phyloP scores from a whole-genome alignment of 345 rosid genomes.

The Theobroma cacao region DNA sequence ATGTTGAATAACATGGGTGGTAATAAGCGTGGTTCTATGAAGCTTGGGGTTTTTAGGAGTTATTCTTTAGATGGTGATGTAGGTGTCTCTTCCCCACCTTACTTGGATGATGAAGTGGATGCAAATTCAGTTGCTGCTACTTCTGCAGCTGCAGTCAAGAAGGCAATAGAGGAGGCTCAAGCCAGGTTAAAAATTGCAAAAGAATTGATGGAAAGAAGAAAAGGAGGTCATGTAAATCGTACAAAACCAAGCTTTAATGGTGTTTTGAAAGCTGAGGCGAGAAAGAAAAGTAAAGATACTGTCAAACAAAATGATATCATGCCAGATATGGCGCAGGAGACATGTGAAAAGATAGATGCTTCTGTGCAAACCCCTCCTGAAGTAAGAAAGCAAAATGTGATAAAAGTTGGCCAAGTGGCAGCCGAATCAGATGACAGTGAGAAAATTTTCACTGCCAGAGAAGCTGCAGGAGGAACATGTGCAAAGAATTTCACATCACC shows the following conservation, averaged over 20 bases:
- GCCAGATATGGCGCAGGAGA: conserved; percentile 30
- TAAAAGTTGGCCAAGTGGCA: conserved; percentile 19
- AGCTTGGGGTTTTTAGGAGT: conserved; percentile 31
- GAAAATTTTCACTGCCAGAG: conserved; percentile 13
- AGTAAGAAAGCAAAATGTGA: conserved; percentile 13
- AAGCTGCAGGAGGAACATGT: conserved; percentile 24
- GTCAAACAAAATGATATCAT: conserved; percentile 32
- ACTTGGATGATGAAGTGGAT: conserved; percentile 69
- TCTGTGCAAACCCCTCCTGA: conserved; percentile 22
- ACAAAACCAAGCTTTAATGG: conserved; percentile 36
- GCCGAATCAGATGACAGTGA: conserved; percentile 21
- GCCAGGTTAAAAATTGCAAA: conserved; percentile 70
- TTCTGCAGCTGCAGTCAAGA: conserved; percentile 84
- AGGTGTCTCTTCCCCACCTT: conserved; percentile 51
- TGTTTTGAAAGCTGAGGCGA: conserved; percentile 31
- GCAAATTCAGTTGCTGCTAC: conserved; percentile 75
- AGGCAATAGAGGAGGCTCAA: conserved; percentile 88
- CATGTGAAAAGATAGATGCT: conserved; percentile 16
- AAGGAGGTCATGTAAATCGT: conserved; percentile 43
- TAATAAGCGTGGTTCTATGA: conserved; percentile 26
- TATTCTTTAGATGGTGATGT: conserved; percentile 35
- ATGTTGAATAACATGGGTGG: conserved; percentile 18
- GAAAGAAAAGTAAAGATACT: conserved; percentile 28
- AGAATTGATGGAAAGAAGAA: conserved; percentile 70
- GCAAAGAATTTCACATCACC: conserved; percentile 22